phyloP scores from a whole-genome alignment of 2,329 filamentous ascomycete species.

The Trichoderma breve region DNA sequence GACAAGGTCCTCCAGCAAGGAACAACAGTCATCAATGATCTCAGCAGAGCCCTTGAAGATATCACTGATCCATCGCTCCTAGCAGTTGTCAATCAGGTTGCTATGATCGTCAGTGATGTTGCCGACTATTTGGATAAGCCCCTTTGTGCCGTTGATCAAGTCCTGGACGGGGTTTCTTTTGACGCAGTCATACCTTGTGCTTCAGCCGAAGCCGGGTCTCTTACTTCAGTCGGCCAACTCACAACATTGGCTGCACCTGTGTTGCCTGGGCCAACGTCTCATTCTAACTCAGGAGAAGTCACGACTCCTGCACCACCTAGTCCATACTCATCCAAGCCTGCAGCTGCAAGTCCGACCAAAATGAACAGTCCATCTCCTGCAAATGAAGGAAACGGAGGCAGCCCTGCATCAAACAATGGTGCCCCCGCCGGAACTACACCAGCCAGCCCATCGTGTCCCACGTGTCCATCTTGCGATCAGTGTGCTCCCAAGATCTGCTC shows the following conservation, averaged over 20 bases:
- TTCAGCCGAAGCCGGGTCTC: background rate
- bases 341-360: background rate
- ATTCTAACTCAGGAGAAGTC: background rate
- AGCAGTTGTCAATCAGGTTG: constrained; percentile 26
- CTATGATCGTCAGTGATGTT: constrained; percentile 23
- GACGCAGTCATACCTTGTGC: constrained; percentile 25
- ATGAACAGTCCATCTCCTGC: background rate
- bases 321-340: constrained; percentile 1
- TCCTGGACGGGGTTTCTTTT: constrained; percentile 12
- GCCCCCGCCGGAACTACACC: background rate
- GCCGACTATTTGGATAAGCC: constrained; percentile 22
- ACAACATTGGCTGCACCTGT: background rate
- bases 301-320: background rate
- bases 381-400: background rate
- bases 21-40: constrained; percentile 25
- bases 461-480: constrained; percentile 25
- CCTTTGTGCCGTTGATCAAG: constrained; percentile 25
- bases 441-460: constrained; percentile 18
- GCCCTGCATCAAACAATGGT: background rate
- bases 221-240: background rate
- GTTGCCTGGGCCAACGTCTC: background rate
- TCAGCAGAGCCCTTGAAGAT: constrained; percentile 19
- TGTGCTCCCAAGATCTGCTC: constrained; percentile 8
- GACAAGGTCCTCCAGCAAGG: constrained; percentile 24
- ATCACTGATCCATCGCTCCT: constrained; percentile 20